Conservation (phyloP, 23 red algal species). For the Cyanidioschyzon merolae region DNA sequence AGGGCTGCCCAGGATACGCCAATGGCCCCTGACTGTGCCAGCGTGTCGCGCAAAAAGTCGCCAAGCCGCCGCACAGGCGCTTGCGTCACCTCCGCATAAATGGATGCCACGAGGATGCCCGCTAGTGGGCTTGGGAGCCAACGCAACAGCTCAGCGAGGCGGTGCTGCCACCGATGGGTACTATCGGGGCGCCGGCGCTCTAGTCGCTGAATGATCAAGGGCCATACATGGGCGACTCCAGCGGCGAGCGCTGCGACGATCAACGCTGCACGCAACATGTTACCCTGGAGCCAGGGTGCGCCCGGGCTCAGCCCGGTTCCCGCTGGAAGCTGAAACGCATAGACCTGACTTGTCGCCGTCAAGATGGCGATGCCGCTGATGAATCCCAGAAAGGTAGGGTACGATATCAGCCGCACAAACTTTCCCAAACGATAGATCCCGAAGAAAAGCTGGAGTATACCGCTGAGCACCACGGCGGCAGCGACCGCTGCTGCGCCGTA, state of each 20-base stretch:
- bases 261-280: neutral
- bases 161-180: neutral
- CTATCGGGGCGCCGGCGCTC: neutral
- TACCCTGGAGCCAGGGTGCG: neutral
- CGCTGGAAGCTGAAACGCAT: neutral
- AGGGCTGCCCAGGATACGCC: neutral
- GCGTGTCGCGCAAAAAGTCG: conserved; percentile 2
- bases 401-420: conserved; percentile 23
- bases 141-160: neutral
- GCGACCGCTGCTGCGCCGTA: neutral
- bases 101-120: neutral
- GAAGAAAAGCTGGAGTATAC: conserved; percentile 20
- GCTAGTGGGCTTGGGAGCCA: conserved; percentile 12
- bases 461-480: neutral
- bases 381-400: conserved; percentile 21
- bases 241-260: neutral
- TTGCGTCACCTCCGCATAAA: neutral
- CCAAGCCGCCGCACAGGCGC: neutral
- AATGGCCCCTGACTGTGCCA: neutral
- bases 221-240: neutral
- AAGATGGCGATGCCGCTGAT: conserved; percentile 13
- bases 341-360: neutral
- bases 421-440: conserved; percentile 14
- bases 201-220: neutral
- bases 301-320: neutral